Conservation (phyloP, 768 basidiomycete genomes). For the Boletus tomentosulus region DNA sequence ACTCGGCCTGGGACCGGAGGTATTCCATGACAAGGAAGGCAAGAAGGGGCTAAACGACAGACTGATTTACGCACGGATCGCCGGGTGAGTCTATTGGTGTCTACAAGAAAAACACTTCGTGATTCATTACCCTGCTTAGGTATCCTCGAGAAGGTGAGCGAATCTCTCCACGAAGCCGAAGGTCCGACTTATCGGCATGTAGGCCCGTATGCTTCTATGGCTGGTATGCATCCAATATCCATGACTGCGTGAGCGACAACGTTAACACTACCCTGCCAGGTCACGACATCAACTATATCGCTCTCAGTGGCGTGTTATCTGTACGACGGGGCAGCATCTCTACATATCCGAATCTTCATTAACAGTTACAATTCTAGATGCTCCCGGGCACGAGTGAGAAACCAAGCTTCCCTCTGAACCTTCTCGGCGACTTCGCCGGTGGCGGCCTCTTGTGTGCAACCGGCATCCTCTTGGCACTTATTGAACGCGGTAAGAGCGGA, state of each 20-base stretch:
- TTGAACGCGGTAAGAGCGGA: slow-evolving; percentile 62
- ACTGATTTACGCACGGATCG: slow-evolving; percentile 71
- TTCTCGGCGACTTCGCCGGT: slow-evolving; percentile 81
- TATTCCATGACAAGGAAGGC: slow-evolving; percentile 54
- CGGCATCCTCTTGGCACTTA: slow-evolving; percentile 70
- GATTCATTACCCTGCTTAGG: slow-evolving; percentile 29
- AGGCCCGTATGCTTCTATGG: slow-evolving; percentile 75
- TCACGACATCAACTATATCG: slow-evolving; percentile 84
- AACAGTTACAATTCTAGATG: slow-evolving; percentile 40
- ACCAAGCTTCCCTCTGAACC: slow-evolving; percentile 69
- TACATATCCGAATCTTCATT: not conserved
- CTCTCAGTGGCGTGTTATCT: slow-evolving; percentile 69
- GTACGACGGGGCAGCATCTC: slow-evolving; percentile 32
- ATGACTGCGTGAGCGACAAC: not conserved
- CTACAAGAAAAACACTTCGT: not conserved
- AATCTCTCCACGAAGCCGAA: not conserved
- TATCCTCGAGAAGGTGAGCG: slow-evolving; percentile 56
- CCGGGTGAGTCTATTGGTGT: slow-evolving; percentile 48
- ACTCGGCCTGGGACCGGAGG: slow-evolving; percentile 70
- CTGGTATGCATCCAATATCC: slow-evolving; percentile 44
- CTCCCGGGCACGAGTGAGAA: slow-evolving; percentile 60
- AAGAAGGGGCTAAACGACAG: slow-evolving; percentile 51
- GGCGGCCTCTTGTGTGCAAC: slow-evolving; percentile 70
- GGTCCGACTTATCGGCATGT: slow-evolving; percentile 13
- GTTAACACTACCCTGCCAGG: slow-evolving; percentile 36